These are phyloP conservation scores for Colletotrichum nymphaeae DNA, from an alignment of 2,329 filamentous ascomycete genomes.

Conservation along the genomic window DNA sequence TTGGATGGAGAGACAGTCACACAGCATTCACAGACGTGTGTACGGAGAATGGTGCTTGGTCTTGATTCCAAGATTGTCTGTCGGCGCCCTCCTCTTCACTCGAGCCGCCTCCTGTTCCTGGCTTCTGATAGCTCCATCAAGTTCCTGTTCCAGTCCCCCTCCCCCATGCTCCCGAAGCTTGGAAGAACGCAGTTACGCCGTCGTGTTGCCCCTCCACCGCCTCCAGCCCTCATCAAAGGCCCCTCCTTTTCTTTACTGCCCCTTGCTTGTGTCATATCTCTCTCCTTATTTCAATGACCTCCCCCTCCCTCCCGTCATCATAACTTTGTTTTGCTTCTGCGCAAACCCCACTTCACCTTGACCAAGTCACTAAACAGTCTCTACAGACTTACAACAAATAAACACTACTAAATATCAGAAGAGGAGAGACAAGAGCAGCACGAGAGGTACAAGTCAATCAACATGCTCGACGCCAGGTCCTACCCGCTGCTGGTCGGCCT, in stretches of 20 bases:
- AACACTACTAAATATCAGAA: background rate
- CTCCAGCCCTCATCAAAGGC: conserved; percentile 15
- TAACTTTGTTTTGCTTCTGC: background rate
- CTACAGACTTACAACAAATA: conserved; percentile 13
- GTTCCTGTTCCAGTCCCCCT: background rate
- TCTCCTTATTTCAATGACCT: conserved; percentile 26
- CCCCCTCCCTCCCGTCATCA: conserved; percentile 6
- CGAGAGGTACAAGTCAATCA: conserved; percentile 15
- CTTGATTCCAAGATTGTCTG: background rate
- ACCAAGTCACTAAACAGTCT: conserved; percentile 22
- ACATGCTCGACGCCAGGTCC: conserved; percentile 62
- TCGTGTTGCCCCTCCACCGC: conserved; percentile 33
- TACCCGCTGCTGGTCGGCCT: conserved; percentile 65
- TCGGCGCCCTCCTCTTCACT: conserved; percentile 13
- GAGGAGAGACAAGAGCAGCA: conserved; percentile 4
- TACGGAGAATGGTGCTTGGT: conserved; percentile 7
- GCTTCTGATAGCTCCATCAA: conserved; percentile 32
- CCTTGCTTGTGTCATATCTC: conserved; percentile 34
- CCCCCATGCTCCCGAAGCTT: conserved; percentile 25
- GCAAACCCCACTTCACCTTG: conserved; percentile 19
- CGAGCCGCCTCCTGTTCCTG: conserved; percentile 17
- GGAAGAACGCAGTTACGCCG: conserved; percentile 28
- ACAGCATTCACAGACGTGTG: background rate
- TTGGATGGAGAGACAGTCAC: background rate
- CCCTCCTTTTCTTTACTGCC: conserved; percentile 33